These are phyloP conservation scores for Pichia sp. DNA, from an alignment of 1,139 yeast genomes.

Conservation along the genomic window DNA sequence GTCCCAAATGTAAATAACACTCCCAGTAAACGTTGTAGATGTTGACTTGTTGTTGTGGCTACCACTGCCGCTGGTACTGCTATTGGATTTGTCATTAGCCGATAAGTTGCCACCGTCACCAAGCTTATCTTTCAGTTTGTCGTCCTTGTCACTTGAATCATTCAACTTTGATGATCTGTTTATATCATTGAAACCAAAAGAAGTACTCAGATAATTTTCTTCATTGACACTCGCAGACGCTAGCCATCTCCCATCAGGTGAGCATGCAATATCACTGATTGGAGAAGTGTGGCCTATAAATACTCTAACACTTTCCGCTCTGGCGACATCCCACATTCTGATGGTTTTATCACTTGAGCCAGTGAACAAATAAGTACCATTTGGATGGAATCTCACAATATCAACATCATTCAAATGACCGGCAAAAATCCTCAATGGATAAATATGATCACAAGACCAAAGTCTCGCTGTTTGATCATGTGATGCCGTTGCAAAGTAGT, in stretches of 20 bases:
- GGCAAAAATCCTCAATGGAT: constrained; percentile 91
- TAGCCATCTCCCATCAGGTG: constrained; percentile 96
- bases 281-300: constrained; percentile 93
- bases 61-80: not conserved
- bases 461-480: constrained; percentile 96
- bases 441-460: constrained; percentile 98
- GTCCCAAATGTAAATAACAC: constrained; percentile 78
- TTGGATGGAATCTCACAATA: constrained; percentile 92
- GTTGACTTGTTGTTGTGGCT: not conserved
- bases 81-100: not conserved
- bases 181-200: constrained; percentile 9
- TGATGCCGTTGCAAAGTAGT: constrained; percentile 94
- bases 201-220: constrained; percentile 30
- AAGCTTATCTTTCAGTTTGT: not conserved
- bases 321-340: constrained; percentile 95
- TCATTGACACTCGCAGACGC: constrained; percentile 94
- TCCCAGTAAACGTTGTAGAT: constrained; percentile 8
- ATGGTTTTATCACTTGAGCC: constrained; percentile 95
- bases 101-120: not conserved
- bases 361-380: constrained; percentile 86
- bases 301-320: constrained; percentile 87
- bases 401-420: constrained; percentile 98
- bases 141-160: not conserved
- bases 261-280: constrained; percentile 74
- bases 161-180: not conserved